Evolutionary conservation across 257 asterid species (phyloP), one percentile per base, ranked within the genome.

Genomic region (Solanum chilense): DNA sequence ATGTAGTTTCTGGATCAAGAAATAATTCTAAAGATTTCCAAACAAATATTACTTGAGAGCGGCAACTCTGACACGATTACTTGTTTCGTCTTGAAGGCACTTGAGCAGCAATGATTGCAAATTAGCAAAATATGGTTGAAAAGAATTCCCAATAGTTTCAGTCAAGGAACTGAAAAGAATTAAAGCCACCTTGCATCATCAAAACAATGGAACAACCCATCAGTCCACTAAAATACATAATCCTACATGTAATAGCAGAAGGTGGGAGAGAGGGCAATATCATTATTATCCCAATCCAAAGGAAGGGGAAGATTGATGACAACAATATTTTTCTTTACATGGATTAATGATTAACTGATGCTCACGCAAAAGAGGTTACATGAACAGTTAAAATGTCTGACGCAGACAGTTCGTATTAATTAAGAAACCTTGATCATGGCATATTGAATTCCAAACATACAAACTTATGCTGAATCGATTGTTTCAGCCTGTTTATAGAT

Each of bases 101-200:
- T 97, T 96, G 44, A 97, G 94, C 58, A 97, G 93, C 86, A 97
- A 93, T 86, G 99, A 90, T 89, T 96, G 98, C 88, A 97, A 87
- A 90, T 95, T 95, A 13, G 97, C 14, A 89, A 96, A 97, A 92
- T 94, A 93, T 37, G 99, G 99, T 81, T 89, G 96, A 92, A 97
- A 97, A 58, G 99, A 96, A 86, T 89, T 93, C 91, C 99, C 99
- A 27, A 96, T 95, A 84, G 99, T 97, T 92, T 96, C 99, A n/a
- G 99, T 97, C 91, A 96, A 92, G 88, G 99, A 97, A 95, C 99
- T 97, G 94, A 97, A 97, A 82, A 97, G 98, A 91, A 97, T 94
- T 94, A 97, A 93, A 14, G 98, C 98, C 90, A 97, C 99, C 99
- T 97, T 88, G 90, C 85, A 86, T 82, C 89, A 90, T 23, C 85